Evolutionary conservation across 164 flowering plant genomes (phyloP), one percentile per base, ranked within the genome.

Genomic region (Liriodendron chinense): DNA sequence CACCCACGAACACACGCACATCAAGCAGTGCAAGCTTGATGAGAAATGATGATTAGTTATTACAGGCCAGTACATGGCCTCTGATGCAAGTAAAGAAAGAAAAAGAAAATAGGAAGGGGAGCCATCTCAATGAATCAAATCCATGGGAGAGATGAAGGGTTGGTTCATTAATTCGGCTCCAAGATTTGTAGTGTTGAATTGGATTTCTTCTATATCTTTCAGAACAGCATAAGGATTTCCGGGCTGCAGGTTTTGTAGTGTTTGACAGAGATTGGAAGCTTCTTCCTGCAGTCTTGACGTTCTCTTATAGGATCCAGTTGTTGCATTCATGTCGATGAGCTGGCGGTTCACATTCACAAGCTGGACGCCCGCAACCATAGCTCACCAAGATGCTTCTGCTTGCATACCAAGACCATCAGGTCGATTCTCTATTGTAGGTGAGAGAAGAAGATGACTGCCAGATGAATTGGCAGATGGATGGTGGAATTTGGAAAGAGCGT

Each of bases 311-410:
- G 79, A 83, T 89, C 68, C 59, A 67, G 64, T 90, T 91, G 65
- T 90, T 92, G 82, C 72, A 10, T 47, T 92, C 94, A 0, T 90
- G 90, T 92, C 93, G 1, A 94, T 78, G 70, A 94, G 90, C 78
- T 88, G 89, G 75, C 87, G 89, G 67, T 94, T 94, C 85, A 92
- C 96, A 65, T 85, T 82, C 50, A 90, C 76, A 65, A 94, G 90
- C 90, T 89, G 87, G 47, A 86, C 79, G 92, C 97, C 80, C 87
- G 94, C 1, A 92, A 87, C 93, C 94, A 89, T 3, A 94, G 92
- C 85, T 94, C 98, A 74, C 90, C 93, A 14, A 94, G 84, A 82
- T 93, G 96, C 78, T 81, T 88, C 84, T 94, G 98, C 87, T 93
- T 93, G 34, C 98, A 80, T 98, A 93, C 59, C 98, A 87, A 16